phyloP scores from a whole-genome alignment of 2,329 filamentous ascomycete genomes.

The Trichoderma guizhouense region DNA sequence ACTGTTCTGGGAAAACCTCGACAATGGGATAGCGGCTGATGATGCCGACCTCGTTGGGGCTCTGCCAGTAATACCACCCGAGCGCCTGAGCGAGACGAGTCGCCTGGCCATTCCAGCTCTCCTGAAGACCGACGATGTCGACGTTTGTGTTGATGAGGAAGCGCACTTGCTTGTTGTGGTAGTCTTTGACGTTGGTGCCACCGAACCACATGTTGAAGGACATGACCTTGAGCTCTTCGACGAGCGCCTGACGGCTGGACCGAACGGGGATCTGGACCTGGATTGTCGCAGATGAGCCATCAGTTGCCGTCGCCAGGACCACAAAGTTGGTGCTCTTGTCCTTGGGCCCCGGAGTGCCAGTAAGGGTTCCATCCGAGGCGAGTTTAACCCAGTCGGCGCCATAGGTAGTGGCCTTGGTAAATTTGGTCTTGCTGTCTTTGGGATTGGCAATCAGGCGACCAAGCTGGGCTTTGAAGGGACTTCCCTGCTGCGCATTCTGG shows the following conservation, averaged over 20 bases:
- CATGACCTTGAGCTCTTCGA: slow-evolving; percentile 35
- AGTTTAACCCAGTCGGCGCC: slow-evolving; percentile 33
- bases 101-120: slow-evolving; percentile 32
- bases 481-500: slow-evolving; percentile 36
- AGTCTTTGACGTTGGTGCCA: slow-evolving; percentile 35
- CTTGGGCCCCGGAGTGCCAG: slow-evolving; percentile 32
- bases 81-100: slow-evolving; percentile 36
- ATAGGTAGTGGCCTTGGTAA: slow-evolving; percentile 25
- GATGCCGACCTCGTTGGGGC: slow-evolving; percentile 31
- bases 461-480: slow-evolving; percentile 32
- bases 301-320: slow-evolving; percentile 29
- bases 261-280: slow-evolving; percentile 34
- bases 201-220: slow-evolving; percentile 41
- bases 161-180: slow-evolving; percentile 38
- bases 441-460: slow-evolving; percentile 32
- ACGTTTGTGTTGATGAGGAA: slow-evolving; percentile 32
- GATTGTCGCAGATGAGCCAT: slow-evolving; percentile 27
- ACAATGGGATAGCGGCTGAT: slow-evolving; percentile 40
- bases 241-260: slow-evolving; percentile 26
- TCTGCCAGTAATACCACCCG: slow-evolving; percentile 39
- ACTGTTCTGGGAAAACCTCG: slow-evolving; percentile 27
- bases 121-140: slow-evolving; percentile 40
- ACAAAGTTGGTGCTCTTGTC: slow-evolving; percentile 24
- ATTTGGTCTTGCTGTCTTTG: slow-evolving; percentile 26
- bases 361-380: slow-evolving; percentile 32